Evolutionary conservation across 202 grass and related monocot genomes (phyloP).

Genomic region (Schoenoplectus triqueter): DNA sequence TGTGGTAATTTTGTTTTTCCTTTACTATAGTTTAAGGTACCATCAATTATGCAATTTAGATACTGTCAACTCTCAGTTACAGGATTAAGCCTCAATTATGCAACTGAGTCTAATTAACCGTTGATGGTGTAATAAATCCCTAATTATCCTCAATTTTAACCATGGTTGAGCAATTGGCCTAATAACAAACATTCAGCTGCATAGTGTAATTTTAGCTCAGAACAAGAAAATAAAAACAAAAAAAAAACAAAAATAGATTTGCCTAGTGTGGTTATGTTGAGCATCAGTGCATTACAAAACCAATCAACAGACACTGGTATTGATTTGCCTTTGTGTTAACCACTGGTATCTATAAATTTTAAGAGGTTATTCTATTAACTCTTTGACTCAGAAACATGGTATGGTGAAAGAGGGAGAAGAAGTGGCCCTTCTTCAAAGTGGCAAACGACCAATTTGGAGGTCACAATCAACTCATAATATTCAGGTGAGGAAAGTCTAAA

Average conservation of each 20-base stretch:
- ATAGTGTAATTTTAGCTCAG: not conserved
- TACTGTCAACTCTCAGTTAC: not conserved
- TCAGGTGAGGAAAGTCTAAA: constrained; percentile 81
- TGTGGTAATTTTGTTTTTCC: constrained; percentile 57
- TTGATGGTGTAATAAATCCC: not conserved
- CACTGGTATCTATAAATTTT: not conserved
- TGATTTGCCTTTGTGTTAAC: not conserved
- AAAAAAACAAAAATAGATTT: not conserved
- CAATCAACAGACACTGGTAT: not conserved
- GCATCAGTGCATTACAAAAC: not conserved
- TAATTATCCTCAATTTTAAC: not conserved
- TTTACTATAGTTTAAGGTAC: constrained; percentile 13
- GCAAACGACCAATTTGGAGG: constrained; percentile 88
- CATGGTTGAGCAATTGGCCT: not conserved
- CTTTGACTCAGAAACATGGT: constrained; percentile 65
- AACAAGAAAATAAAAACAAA: not conserved
- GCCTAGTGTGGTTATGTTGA: constrained; percentile 1
- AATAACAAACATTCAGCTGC: not conserved
- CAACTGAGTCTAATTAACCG: not conserved
- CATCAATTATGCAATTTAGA: constrained; percentile 9
- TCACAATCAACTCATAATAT: constrained; percentile 94
- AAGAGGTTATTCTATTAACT: constrained; percentile 16
- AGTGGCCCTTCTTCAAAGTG: constrained; percentile 92
- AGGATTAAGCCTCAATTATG: not conserved
- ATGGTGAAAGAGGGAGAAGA: constrained; percentile 86